Evolutionary conservation across 352 stramenopile species (phyloP).

Genomic region (Phytophthora hybrid): DNA sequence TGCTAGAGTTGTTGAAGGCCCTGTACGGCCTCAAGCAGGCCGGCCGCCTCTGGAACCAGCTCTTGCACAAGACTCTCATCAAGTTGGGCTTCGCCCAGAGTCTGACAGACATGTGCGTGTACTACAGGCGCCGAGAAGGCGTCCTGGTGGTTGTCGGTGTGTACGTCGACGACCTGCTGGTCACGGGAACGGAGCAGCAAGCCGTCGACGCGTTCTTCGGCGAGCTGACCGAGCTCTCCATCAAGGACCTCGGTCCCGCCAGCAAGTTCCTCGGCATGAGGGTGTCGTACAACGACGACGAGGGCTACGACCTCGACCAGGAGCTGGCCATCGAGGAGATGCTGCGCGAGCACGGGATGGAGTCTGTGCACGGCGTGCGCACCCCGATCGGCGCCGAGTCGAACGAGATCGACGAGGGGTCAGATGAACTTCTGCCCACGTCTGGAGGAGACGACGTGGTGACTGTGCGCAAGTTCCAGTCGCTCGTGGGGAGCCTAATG

Average conservation of each 20-base stretch:
- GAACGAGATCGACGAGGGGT: background rate
- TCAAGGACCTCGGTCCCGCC: slow-evolving; percentile 40
- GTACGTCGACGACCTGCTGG: too few relatives aligned
- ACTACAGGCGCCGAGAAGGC: background rate
- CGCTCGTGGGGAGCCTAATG: slow-evolving; percentile 40
- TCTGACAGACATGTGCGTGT: background rate
- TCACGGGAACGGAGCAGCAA: background rate
- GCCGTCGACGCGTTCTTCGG: slow-evolving; percentile 22
- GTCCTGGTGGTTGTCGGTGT: too few relatives aligned
- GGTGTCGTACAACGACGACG: slow-evolving; percentile 18
- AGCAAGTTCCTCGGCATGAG: slow-evolving; percentile 44
- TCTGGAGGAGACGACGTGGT: background rate
- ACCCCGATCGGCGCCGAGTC: slow-evolving; percentile 21
- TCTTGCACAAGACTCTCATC: too few relatives aligned
- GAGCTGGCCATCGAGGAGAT: slow-evolving; percentile 34
- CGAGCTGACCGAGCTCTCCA: slow-evolving; percentile 17
- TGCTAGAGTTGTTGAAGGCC: too few relatives aligned
- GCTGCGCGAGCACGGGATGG: slow-evolving; percentile 28
- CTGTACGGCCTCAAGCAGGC: too few relatives aligned
- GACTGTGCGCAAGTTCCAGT: slow-evolving; percentile 34
- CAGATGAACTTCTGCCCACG: background rate
- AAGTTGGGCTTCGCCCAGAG: slow-evolving; percentile 1
- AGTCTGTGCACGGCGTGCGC: slow-evolving; percentile 21
- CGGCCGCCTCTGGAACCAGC: too few relatives aligned
- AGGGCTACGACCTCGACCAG: slow-evolving; percentile 35